These are phyloP conservation scores for Linaria vulgaris DNA, from an alignment of 257 asterid species.

Conservation along the genomic window DNA sequence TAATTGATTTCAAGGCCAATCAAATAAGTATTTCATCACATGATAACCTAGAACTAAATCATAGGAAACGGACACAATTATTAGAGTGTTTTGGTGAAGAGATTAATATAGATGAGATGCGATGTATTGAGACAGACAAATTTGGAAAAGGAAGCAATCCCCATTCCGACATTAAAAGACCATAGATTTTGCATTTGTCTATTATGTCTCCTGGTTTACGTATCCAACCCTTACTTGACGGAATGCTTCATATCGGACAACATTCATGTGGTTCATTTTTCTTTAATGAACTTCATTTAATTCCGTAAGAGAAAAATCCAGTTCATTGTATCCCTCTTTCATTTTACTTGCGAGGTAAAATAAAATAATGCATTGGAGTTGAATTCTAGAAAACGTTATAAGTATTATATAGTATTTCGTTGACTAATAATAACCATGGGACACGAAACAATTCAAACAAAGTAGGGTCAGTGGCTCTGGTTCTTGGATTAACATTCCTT, in stretches of 20 bases:
- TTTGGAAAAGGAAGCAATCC: constrained; percentile 13
- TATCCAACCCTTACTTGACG: constrained; percentile 26
- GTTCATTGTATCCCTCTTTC: constrained; percentile 22
- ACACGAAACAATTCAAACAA: too few species aligned
- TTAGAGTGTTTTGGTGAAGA: constrained; percentile 17
- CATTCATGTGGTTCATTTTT: constrained; percentile 3
- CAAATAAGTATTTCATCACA: neutral
- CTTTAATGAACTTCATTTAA: too few species aligned
- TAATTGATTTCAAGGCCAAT: constrained; percentile 7
- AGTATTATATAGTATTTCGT: too few species aligned
- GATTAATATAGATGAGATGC: constrained; percentile 17
- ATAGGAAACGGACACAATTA: constrained; percentile 22
- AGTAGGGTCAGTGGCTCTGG: too few species aligned
- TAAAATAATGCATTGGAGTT: too few species aligned
- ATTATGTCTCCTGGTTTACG: constrained; percentile 34
- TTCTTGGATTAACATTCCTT: too few species aligned
- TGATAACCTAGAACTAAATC: constrained; percentile 16
- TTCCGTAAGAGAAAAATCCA: too few species aligned
- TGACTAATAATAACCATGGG: too few species aligned
- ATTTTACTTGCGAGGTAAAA: too few species aligned
- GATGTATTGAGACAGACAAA: constrained; percentile 32
- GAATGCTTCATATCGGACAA: constrained; percentile 9
- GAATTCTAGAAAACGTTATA: too few species aligned
- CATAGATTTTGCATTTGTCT: constrained; percentile 25
- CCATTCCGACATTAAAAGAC: constrained; percentile 30